Base-by-base conservation (phyloP, 768 basidiomycete species). In the Psilocybe cyanescens region DNA sequence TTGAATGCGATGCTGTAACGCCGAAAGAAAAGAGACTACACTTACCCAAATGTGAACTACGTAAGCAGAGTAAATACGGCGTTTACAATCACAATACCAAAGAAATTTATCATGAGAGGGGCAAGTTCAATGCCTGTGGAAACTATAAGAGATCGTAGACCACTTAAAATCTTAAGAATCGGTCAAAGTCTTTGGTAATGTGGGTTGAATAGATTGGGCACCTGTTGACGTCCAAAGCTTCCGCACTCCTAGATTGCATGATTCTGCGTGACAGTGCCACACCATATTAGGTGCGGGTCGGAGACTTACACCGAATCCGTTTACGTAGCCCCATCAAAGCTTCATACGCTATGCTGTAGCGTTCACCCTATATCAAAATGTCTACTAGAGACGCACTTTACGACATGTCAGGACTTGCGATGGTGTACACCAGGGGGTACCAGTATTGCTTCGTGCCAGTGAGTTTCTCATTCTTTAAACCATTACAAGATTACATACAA, bases 371-470 rank as follows among this genome's bases (percentile, higher is more conserved):
- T 16, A 49, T 17, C 8, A 4, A 30, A 24, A 24, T 24, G 24
- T 24, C 24, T 24, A 24, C 24, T 24, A 24, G 24, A 24, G 24
- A 24, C 24, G 24, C 24, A 24, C 24, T 24, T 24, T 24, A 24
- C 24, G 24, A 24, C 24, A 24, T 24, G 1, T 51, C 45, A 12
- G 17, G 72, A 85, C 57, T 19, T 64, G 90, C 89, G 37, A 91
- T 78, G 0, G 89, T 91, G 62, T 85, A 89, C 0, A 88, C 80
- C 4, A 92, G 73, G 0, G 90, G 90, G 5, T 24, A 88, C 71
- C 51, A 90, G 68, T 1, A 91, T 61, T 19, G 83, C 86, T 76
- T 74, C 28, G 29, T 19, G 29, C 8, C 17, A n/a, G 1, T n/a
- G 47, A 6, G 16, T 49, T 24, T 4, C 33, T 30, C 19, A 17